Base-by-base conservation (phyloP, 768 basidiomycete genomes). In the Tylopilus sp. region DNA sequence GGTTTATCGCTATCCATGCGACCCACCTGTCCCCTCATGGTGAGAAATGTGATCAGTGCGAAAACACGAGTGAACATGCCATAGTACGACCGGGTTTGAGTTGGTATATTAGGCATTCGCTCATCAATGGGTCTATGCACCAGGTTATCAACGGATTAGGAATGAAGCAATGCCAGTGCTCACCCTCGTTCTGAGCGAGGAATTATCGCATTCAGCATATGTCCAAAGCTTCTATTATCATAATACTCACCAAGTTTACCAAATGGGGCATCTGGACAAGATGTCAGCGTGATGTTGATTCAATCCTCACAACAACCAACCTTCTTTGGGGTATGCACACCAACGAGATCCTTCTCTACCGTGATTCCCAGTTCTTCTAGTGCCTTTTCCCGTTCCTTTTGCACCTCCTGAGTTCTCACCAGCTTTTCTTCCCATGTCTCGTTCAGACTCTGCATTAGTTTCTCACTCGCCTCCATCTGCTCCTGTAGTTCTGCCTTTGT, bases 361-460 rank as follows among this genome's bases (percentile, higher is more conserved):
- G 90, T 91, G 70, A 99, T 98, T 31, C 97, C 97, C 55, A 99
- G 75, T 72, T 97, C 95, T 71, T 99, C 97, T 43, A 99, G 72
- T 10, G 97, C 97, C 76, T 93, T 88, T 76, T 99, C 97, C 55
- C 97, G 83, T 72, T 98, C 95, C 64, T 88, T 90, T 75, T 98
- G 95, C 26, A 98, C 90, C 69, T 91, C 88, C 66, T 93, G 88
- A 18, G 95, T 98, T 66, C 91, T 81, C 62, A 74, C 72, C 77
- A 98, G 74, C 75, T 95, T 95, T 72, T 98, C 77, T 71, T 99
- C 94, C 95, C 94, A 98, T 6, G 92, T 97, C 73, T 95, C 88
- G 63, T 95, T 95, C 64, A 95, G 71, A 62, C 85, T 79, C 70
- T 94, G 80, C 91, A 98, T 94, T 48, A 97, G 72, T 73, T 94